phyloP scores from a whole-genome alignment of 495 filamentous ascomycete genomes.

The Elasticomyces elasticus region DNA sequence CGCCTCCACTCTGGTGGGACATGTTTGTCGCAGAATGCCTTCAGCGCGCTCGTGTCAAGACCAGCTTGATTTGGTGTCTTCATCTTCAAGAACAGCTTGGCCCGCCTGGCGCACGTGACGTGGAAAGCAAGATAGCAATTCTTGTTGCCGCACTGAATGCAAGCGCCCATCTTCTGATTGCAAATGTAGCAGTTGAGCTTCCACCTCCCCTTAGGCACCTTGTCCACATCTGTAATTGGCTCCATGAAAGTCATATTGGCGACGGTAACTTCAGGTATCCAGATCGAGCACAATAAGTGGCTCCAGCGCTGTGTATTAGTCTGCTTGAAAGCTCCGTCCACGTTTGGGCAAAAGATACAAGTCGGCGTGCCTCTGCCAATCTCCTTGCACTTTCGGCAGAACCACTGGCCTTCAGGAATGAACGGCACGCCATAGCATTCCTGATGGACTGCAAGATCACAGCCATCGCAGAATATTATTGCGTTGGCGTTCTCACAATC shows the following conservation, averaged over 20 bases:
- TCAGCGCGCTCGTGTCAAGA: slow-evolving; percentile 78
- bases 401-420: slow-evolving; percentile 97
- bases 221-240: slow-evolving; percentile 93
- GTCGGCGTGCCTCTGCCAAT: slow-evolving; percentile 86
- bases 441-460: slow-evolving; percentile 94
- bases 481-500: slow-evolving; percentile 99
- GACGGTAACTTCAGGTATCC: slow-evolving; percentile 93
- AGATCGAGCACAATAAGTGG: slow-evolving; percentile 91
- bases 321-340: slow-evolving; percentile 96
- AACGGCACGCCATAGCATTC: slow-evolving; percentile 99
- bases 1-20: slow-evolving; percentile 80
- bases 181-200: slow-evolving; percentile 93
- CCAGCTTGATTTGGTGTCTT: slow-evolving; percentile 75
- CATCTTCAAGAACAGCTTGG: slow-evolving; percentile 89
- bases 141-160: slow-evolving; percentile 97
- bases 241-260: slow-evolving; percentile 98
- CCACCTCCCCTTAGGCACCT: slow-evolving; percentile 88
- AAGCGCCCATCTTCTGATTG: slow-evolving; percentile 92
- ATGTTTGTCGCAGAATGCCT: slow-evolving; percentile 95
- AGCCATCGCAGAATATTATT: slow-evolving; percentile 98
- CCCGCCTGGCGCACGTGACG: slow-evolving; percentile 85
- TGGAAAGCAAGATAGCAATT: slow-evolving; percentile 97
- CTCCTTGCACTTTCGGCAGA: slow-evolving; percentile 92
- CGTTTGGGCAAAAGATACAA: slow-evolving; percentile 97
- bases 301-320: slow-evolving; percentile 92